Conservation (phyloP, 2,329 filamentous ascomycete species). For the Sarocladium kiliense region DNA sequence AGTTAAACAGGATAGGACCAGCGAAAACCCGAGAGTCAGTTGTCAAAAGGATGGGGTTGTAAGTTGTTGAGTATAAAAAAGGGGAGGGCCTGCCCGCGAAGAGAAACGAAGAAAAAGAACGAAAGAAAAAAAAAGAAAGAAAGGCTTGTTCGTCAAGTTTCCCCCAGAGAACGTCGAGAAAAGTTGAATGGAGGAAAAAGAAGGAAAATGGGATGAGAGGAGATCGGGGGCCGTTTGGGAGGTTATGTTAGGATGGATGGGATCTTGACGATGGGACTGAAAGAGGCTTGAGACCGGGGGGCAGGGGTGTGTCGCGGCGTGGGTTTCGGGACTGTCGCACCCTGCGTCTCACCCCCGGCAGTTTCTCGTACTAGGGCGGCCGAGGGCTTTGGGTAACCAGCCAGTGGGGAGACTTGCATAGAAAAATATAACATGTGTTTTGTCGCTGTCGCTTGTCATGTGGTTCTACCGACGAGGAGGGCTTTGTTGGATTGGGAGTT, state of each 20-base stretch:
- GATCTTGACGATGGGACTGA: too few relatives aligned
- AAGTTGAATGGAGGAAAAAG: background rate
- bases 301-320: background rate
- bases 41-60: too few relatives aligned
- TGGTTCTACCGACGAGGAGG: too few relatives aligned
- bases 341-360: conserved; percentile 6
- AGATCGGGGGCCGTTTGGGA: background rate
- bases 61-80: conserved; percentile 1
- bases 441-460: too few relatives aligned
- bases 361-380: too few relatives aligned
- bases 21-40: too few relatives aligned
- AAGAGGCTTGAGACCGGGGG: background rate
- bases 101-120: conserved; percentile 3
- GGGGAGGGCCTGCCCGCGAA: conserved; percentile 2
- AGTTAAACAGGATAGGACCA: background rate
- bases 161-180: background rate
- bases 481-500: too few relatives aligned
- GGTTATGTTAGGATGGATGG: background rate
- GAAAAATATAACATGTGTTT: too few relatives aligned
- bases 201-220: conserved; percentile 4
- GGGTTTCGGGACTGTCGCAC: conserved; percentile 7
- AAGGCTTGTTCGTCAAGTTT: background rate
- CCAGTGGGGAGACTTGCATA: too few relatives aligned
- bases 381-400: background rate
- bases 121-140: conserved; percentile 1